Percentiles rank a stretch among this genome's conserved stretches.
phyloP scores from a whole-genome alignment of 441 rosid species.

The Adansonia grandidieri region DNA sequence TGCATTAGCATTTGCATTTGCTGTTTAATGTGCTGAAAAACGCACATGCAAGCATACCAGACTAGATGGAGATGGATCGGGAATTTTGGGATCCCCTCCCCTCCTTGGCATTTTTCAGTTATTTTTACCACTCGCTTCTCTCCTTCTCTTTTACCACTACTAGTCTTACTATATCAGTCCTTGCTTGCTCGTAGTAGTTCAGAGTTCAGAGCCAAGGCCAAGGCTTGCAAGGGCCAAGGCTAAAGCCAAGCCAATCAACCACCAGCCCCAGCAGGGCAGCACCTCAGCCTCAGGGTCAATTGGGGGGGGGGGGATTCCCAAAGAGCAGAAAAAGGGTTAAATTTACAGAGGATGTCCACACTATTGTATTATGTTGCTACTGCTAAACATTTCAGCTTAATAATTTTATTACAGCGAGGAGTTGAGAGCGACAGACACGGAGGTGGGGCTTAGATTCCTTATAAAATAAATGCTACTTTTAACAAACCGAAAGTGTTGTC shows the following conservation, averaged over 20 bases:
- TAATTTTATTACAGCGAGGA: constrained; percentile 13
- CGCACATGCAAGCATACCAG: neutral
- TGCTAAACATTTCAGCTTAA: neutral
- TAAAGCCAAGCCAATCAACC: neutral
- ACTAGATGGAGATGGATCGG: neutral
- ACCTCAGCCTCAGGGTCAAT: neutral
- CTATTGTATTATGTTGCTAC: neutral
- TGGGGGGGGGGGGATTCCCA: neutral
- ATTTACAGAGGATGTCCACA: neutral
- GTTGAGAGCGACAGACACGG: constrained; percentile 22
- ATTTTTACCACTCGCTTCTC: neutral
- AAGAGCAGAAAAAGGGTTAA: neutral
- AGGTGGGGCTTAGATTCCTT: constrained; percentile 33
- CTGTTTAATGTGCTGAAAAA: neutral
- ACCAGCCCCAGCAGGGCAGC: neutral
- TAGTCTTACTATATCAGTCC: too few relatives aligned
- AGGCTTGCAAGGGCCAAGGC: too few relatives aligned
- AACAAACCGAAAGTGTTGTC: constrained; percentile 3
- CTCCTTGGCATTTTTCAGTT: neutral
- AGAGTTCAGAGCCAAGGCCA: neutral
- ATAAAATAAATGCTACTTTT: constrained; percentile 21
- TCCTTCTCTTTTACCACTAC: neutral
- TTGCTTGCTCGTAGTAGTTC: neutral
- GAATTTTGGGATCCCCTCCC: neutral
- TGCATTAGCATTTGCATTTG: neutral